Evolutionary conservation across 306 rosid species (phyloP), one percentile per base, ranked within the genome.

Genomic region (Gleditsia sinensis): DNA sequence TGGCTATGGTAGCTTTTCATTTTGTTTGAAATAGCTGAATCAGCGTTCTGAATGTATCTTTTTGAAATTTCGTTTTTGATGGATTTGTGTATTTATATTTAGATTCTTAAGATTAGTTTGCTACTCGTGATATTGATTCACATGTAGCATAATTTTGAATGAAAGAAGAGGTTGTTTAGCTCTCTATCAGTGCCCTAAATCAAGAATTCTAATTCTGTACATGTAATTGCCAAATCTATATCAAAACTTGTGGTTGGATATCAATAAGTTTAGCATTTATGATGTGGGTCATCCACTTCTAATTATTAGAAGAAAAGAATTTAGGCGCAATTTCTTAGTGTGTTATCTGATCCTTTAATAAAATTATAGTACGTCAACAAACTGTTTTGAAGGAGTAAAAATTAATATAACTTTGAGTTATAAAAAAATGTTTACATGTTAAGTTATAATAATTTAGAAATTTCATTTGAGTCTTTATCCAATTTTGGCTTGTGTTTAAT

Each of bases 1-100:
- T 75, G 77, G 43, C 76, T 78, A 70, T 72, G 67, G 77, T 81
- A 76, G 79, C 69, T 87, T 81, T 79, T 79, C 78, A 79, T 87
- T 83, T 87, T 85, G 85, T 68, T 74, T 74, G 68, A 48, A 73
- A 72, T 62, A 65, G 56, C 39, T 77, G 76, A 60, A 72, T 67
- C 69, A 71, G 36, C 53, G 30, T 71, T 75, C 43, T 53, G 79
- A 66, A 28, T 71, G 65, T 58, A 37, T n/a, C 59, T 46, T 14
- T 10, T 40, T 36, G 33, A 74, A 40, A 75, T 23, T n/a, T 21
- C 58, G 49, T 69, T 57, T 43, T 40, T 25, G 27, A 9, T 70
- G 66, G 81, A 65, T 48, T 30, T 16, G 34, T 72, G 71, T 76
- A 71, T 83, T 67, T 56, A 76, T 76, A 21, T 61, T 3, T 67